A percentile compares a stretch with the other conserved stretches of the same genome.
Conservation (phyloP, 2,329 filamentous ascomycete species). For the Drechslera avenae region DNA sequence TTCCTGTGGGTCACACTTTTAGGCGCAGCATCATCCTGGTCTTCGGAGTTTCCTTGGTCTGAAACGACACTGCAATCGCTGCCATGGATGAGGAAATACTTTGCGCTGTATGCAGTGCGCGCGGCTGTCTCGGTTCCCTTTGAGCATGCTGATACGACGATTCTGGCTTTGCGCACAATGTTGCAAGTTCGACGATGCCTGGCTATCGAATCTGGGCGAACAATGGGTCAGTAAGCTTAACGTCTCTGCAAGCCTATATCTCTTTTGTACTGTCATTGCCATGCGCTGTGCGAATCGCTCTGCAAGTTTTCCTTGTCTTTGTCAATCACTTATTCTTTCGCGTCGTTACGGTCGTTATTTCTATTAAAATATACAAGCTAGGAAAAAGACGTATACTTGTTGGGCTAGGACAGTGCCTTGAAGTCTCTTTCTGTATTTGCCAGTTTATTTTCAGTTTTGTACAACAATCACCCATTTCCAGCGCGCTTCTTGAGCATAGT, state of each 20-base stretch:
- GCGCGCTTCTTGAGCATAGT: neutral
- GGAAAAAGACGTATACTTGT: neutral
- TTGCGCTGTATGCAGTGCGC: constrained; percentile 36
- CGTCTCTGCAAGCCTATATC: neutral
- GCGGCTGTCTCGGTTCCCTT: constrained; percentile 25
- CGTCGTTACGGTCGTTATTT: too few relatives aligned
- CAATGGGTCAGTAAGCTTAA: neutral
- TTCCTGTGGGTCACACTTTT: constrained; percentile 42
- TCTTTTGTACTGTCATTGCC: neutral
- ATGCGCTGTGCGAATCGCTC: neutral
- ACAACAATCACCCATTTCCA: neutral
- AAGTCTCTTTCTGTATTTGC: neutral
- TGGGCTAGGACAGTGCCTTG: neutral
- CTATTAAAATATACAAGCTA: neutral
- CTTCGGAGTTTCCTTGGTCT: constrained; percentile 6
- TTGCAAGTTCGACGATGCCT: constrained; percentile 31
- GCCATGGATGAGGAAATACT: constrained; percentile 37
- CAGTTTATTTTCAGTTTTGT: neutral
- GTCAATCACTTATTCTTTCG: too few relatives aligned
- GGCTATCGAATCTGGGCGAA: constrained; percentile 17
- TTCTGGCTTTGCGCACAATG: constrained; percentile 35
- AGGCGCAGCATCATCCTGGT: constrained; percentile 37
- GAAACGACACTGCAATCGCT: constrained; percentile 10
- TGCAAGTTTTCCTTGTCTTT: too few relatives aligned
- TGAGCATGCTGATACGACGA: constrained; percentile 25